Base-by-base conservation (phyloP, 768 basidiomycete species). In the Termitomyces sp. region DNA sequence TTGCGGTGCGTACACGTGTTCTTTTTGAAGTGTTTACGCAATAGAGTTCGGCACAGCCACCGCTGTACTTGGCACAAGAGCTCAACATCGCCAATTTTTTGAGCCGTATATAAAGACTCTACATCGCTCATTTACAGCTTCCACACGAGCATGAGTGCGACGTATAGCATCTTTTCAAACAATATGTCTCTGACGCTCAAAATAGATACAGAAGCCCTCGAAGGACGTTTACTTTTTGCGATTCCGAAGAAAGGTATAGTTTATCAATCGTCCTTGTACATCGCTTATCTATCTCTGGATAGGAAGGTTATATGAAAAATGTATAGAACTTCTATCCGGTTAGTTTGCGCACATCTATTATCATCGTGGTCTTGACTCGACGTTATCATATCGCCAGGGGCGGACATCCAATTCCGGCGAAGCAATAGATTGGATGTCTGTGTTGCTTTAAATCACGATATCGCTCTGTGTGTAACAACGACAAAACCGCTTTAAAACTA, bases 381-480 rank as follows among this genome's bases (percentile, higher is more conserved):
- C 26, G 28, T 30, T 61, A 58, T 61, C 35, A 60, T 56, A 43
- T 38, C 59, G 28, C 28, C 67, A 92, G 94, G 95, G 51, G 94
- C 97, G 64, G 95, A 99, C 71, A 92, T 98, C 64, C 90, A 96
- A 70, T 98, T 96, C 72, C 87, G 88, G 62, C 80, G 92, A 66
- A 86, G 88, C 61, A 80, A 89, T 68, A 79, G 96, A 64, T 79
- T 98, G 55, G 97, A 99, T 68, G 92, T 98, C 36, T 92, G 89
- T 66, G 81, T 98, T n/a, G 92, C 91, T 9, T 80, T 87, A 63
- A 99, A 99, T 69, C 95, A 94, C 67, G 86, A 86, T 44, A 92
- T 98, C 58, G 94, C 94, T 2, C 86, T 99, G 96, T 96, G 66
- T 58, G 90, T 72, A 14, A 14, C n/a, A 46, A 38, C n/a, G 24